Evolutionary conservation across 2,329 filamentous ascomycete species (phyloP), one percentile per base, ranked within the genome.

Genomic region (Zymoseptoria passerinii): DNA sequence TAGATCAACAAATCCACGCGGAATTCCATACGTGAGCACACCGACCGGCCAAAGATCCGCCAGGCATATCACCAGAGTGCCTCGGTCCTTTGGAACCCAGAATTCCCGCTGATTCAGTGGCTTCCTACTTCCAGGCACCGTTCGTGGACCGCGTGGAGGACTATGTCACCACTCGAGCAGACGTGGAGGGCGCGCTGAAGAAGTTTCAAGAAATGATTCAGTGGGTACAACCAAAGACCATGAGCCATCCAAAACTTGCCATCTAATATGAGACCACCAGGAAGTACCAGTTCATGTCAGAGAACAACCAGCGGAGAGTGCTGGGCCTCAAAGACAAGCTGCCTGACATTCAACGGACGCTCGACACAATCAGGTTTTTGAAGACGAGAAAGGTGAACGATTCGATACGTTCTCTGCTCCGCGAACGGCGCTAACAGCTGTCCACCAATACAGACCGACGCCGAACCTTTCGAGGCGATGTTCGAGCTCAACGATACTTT

Each of bases 211-310:
- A 95, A 78, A 94, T 95, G 89, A 95, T 95, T 65, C 90, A 89
- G 89, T 94, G 81, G 56, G 78, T 68, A 55, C 23, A 23, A 23
- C 23, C 23, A 23, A 23, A 23, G 23, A 4, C 23, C 23, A 23
- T 4, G 23, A 4, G 23, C 23, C 23, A 23, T 23, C 23, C 23
- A 23, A 23, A 23, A 4, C 23, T 23, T 23, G 23, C 23, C 23
- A 23, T 23, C 23, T 23, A 4, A 23, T 23, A 23, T 4, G 23
- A 23, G 23, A 23, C 23, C 70, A 71, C 73, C 72, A 95, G 91
- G 67, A 99, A 99, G 81, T 99, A 99, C 78, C 94, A 97, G 75
- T 99, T 97, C 77, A 99, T 99, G 94, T 91, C 97, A 77, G 80
- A 88, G 72, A 97, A 96, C 75, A 89, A 94, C 59, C 88, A 95